phyloP scores from a whole-genome alignment of 1,139 yeast genomes.

The Pichia cactophila region DNA sequence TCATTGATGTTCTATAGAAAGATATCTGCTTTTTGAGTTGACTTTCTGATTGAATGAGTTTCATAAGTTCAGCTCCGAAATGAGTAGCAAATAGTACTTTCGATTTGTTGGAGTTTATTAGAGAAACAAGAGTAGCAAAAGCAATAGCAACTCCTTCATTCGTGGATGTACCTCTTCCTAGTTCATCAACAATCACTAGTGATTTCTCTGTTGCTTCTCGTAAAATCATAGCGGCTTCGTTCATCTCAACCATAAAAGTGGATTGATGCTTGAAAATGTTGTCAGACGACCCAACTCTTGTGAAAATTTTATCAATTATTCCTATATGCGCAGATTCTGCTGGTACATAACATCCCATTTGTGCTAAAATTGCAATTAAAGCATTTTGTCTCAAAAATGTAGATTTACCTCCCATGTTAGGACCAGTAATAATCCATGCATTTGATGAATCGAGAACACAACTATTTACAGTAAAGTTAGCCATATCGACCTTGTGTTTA shows the following conservation, averaged over 20 bases:
- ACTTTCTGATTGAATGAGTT: conserved; percentile 32
- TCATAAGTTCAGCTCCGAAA: conserved; percentile 63
- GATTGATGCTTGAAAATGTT: conserved; percentile 80
- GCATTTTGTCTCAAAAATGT: conserved; percentile 88
- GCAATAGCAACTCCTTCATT: conserved; percentile 89
- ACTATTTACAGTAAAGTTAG: conserved; percentile 60
- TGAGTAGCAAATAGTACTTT: conserved; percentile 90
- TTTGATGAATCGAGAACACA: conserved; percentile 36
- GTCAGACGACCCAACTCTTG: conserved; percentile 89
- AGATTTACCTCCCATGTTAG: conserved; percentile 97
- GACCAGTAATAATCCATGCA: conserved; percentile 82
- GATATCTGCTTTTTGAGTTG: conserved; percentile 27
- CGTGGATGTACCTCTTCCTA: conserved; percentile 94
- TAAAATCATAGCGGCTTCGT: conserved; percentile 80
- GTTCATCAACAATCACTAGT: conserved; percentile 84
- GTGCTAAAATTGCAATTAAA: conserved; percentile 74
- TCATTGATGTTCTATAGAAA: conserved; percentile 45
- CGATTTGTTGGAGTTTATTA: conserved; percentile 52
- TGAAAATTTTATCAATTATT: conserved; percentile 76
- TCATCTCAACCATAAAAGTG: conserved; percentile 97
- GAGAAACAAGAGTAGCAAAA: conserved; percentile 61
- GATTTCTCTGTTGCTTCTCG: conserved; percentile 70
- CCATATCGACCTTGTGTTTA: conserved; percentile 32
- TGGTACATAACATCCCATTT: conserved; percentile 85
- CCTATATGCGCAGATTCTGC: conserved; percentile 68